Evolutionary conservation across 495 filamentous ascomycete genomes (phyloP).

Genomic region (Lophiotrema nucula): DNA sequence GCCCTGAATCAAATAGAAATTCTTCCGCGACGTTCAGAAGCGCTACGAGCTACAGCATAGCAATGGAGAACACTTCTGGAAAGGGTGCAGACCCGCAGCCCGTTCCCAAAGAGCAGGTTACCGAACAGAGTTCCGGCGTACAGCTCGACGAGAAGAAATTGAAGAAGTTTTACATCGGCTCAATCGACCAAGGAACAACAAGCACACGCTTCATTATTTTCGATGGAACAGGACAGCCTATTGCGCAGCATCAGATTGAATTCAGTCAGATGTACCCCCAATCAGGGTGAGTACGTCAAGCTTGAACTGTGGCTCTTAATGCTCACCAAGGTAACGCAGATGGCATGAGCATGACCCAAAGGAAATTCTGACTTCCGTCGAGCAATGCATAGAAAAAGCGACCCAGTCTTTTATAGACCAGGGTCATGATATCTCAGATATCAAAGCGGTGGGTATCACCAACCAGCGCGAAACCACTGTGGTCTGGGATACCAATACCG

Average conservation of each 20-base stretch:
- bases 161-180: conserved; percentile 56
- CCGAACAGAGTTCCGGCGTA: neutral
- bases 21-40: no score
- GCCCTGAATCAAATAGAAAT: no score
- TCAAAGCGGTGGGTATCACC: conserved; percentile 87
- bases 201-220: conserved; percentile 93
- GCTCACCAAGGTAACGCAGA: conserved; percentile 47
- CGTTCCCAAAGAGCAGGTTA: conserved; percentile 24
- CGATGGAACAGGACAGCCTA: conserved; percentile 71
- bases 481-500: conserved; percentile 85
- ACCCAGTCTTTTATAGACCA: conserved; percentile 67
- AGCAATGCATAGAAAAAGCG: conserved; percentile 80
- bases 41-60: conserved; percentile 17
- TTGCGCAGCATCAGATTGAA: conserved; percentile 87
- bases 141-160: conserved; percentile 30
- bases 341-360: conserved; percentile 94
- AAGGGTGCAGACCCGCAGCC: conserved; percentile 19
- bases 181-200: conserved; percentile 91
- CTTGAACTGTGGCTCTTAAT: neutral
- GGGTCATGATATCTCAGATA: conserved; percentile 68
- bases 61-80: conserved; percentile 16
- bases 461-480: conserved; percentile 93
- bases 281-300: conserved; percentile 67
- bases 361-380: conserved; percentile 75
- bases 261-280: conserved; percentile 86